A percentile compares a stretch with the other conserved stretches of the same genome.
phyloP scores from a whole-genome alignment of 2,329 filamentous ascomycete genomes.

The Exophiala phaeomuriformis region DNA sequence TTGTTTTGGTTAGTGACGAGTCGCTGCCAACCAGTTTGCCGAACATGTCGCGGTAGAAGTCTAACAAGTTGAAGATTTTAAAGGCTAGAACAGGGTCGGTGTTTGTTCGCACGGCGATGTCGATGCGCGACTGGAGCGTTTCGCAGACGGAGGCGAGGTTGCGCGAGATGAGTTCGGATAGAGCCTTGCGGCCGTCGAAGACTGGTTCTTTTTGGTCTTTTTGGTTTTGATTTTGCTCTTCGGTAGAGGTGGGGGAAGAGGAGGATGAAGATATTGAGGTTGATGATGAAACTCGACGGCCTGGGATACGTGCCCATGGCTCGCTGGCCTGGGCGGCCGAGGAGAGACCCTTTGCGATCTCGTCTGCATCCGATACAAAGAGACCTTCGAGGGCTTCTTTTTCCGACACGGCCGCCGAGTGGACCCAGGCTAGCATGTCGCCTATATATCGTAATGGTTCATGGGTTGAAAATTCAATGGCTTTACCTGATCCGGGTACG shows the following conservation, averaged over 20 bases:
- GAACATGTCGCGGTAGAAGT: constrained; percentile 85
- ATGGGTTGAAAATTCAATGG: constrained; percentile 88
- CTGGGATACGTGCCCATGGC: constrained; percentile 60
- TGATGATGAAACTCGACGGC: background rate
- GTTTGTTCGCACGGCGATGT: constrained; percentile 86
- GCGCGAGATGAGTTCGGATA: constrained; percentile 79
- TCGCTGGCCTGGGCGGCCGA: constrained; percentile 71
- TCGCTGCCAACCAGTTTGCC: constrained; percentile 60
- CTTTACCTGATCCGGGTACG: constrained; percentile 51
- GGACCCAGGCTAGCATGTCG: constrained; percentile 96
- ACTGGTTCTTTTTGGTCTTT: constrained; percentile 40
- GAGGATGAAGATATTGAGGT: background rate
- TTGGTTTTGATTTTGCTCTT: constrained; percentile 32
- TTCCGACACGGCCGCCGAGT: constrained; percentile 90
- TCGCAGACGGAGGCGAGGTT: constrained; percentile 74
- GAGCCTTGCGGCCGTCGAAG: constrained; percentile 74
- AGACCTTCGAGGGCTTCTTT: constrained; percentile 83
- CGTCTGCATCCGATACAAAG: constrained; percentile 83
- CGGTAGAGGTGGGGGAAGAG: constrained; percentile 4
- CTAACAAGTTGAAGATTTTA: constrained; percentile 79
- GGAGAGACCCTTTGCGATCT: constrained; percentile 70
- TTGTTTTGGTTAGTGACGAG: constrained; percentile 8
- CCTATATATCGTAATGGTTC: constrained; percentile 86
- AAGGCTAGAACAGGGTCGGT: constrained; percentile 85
- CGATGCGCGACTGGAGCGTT: constrained; percentile 79